Evolutionary conservation across 306 rosid genomes (phyloP).

Genomic region (Alnus rubra): DNA sequence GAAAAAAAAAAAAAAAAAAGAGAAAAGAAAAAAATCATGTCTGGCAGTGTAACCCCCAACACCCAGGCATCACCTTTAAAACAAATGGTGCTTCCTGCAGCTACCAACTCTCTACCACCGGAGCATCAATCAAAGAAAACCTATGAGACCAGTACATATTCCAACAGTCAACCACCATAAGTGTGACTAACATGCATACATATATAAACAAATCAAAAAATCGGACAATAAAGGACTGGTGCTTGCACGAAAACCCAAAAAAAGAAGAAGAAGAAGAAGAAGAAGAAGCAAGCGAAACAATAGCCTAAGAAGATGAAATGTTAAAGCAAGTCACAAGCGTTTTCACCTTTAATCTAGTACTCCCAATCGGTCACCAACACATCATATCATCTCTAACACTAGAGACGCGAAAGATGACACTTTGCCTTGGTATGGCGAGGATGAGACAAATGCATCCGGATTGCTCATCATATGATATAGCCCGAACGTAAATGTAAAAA

Average conservation of each 20-base stretch:
- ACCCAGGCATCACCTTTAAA: background rate
- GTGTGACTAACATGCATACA: background rate
- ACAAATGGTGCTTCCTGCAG: background rate
- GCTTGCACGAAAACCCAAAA: background rate
- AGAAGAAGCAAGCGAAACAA: background rate
- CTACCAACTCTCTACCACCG: background rate
- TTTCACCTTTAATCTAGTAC: slow-evolving; percentile 1
- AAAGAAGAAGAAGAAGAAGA: background rate
- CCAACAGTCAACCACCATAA: slow-evolving; percentile 17
- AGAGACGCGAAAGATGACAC: background rate
- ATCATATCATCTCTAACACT: background rate
- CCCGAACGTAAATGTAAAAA: background rate
- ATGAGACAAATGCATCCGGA: background rate
- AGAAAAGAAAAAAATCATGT: background rate
- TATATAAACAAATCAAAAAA: background rate
- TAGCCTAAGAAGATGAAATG: background rate
- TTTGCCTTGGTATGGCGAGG: background rate
- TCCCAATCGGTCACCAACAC: slow-evolving; percentile 4
- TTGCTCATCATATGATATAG: background rate
- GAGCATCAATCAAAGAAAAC: background rate
- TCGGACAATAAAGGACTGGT: background rate
- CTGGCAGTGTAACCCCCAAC: background rate
- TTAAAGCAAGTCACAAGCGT: background rate
- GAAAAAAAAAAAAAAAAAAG: too few relatives aligned
- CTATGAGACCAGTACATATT: slow-evolving; percentile 18